Conservation (phyloP, 139 green algal genomes). For the Protoeuglena noctilucae region DNA sequence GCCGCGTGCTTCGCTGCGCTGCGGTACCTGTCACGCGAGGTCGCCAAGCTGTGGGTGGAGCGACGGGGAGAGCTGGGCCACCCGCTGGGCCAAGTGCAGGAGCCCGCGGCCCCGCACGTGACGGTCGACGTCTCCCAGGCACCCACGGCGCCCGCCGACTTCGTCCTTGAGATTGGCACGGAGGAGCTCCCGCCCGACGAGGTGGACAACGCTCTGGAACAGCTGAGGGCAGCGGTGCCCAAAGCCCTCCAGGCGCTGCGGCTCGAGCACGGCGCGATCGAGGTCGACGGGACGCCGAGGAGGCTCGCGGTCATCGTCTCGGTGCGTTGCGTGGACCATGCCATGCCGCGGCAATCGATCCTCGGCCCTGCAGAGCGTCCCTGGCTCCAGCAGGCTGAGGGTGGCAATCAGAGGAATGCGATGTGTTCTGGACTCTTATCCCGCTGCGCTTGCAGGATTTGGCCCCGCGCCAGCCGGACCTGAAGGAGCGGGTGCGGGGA, state of each 20-base stretch:
- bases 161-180: constrained; percentile 91
- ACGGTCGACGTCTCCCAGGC: neutral
- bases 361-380: no score
- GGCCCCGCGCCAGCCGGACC: constrained; percentile 32
- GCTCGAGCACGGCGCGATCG: constrained; percentile 49
- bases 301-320: constrained; percentile 64
- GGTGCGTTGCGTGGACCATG: no score
- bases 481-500: constrained; percentile 51
- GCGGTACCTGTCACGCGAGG: constrained; percentile 50
- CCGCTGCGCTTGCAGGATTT: no score
- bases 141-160: constrained; percentile 17
- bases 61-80: constrained; percentile 74
- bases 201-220: constrained; percentile 40
- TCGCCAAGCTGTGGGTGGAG: constrained; percentile 66
- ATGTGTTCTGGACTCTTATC: no score
- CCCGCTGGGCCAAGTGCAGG: constrained; percentile 53
- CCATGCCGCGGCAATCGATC: no score
- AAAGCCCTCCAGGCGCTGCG: constrained; percentile 53
- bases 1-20: constrained; percentile 83
- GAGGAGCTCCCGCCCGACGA: constrained; percentile 95
- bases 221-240: constrained; percentile 57
- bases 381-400: no score
- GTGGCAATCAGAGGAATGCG: no score
- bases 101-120: constrained; percentile 6
- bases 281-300: constrained; percentile 66